Evolutionary conservation across 495 filamentous ascomycete genomes (phyloP), one percentile per base, ranked within the genome.

Genomic region (Recurvomyces mirabilis): DNA sequence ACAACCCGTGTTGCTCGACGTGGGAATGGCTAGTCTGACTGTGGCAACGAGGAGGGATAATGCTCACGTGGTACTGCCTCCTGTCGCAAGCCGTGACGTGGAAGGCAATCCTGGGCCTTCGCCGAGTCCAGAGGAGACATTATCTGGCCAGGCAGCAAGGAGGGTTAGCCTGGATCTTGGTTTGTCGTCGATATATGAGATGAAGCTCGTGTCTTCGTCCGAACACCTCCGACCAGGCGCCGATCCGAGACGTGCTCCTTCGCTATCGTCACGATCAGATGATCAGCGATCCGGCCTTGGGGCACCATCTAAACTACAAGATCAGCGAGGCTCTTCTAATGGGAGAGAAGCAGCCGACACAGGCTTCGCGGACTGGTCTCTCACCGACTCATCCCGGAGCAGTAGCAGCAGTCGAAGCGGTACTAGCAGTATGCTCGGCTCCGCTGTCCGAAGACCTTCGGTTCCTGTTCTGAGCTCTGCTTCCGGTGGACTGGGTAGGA

Each of bases 11-110:
- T 71, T 99, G 6, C 70, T 91, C 37, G 88, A 96, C 58, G 82
- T 96, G 13, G 80, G 76, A 24, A 86, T 89, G 65, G 82, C 88
- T 7, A 93, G 87, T 0, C 69, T 98, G 21, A 94, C 91, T 0
- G 80, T 95, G 79, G 88, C 89, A 10, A 75, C 82, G 22, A 75
- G 82, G 28, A 81, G 80, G 30, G 72, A 77, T 4, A 41, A 50
- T 26, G 51, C 43, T 4, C 28, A 43, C 15, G 19, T 14, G 14
- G 7, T n/a, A n/a, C 20, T 9, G 7, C 38, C n/a, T 6, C 20
- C 25, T 13, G 15, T 10, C n/a, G 5, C 23, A 9, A 5, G 12
- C 15, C 35, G 9, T 28, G 42, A 36, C 18, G 44, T 30, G 15
- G 19, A 2, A 14, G 17, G 15, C 5, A 24, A 2, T 20, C 13